These are phyloP conservation scores for Chytridiales sp. DNA, from an alignment of 371 early-diverging fungal genomes.

Conservation along the genomic window DNA sequence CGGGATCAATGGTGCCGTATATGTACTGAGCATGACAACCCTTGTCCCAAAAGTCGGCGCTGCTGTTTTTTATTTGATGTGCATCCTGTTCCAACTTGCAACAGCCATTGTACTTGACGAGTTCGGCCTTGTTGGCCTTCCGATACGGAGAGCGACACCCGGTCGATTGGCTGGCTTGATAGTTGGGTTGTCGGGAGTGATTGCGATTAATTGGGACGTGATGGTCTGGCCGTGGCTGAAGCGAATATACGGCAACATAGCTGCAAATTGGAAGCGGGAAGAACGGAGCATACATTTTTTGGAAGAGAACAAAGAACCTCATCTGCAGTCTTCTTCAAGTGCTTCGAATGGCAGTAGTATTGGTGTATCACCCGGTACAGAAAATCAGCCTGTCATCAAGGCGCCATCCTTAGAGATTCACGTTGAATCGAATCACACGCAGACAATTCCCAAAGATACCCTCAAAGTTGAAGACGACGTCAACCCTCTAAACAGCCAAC, in stretches of 20 bases:
- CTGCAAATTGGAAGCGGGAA: neutral
- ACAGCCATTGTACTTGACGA: neutral
- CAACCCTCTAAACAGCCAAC: too few species aligned
- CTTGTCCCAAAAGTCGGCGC: neutral
- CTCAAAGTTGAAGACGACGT: too few species aligned
- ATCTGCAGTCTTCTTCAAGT: conserved; percentile 7
- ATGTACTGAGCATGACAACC: neutral
- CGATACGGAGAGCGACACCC: neutral
- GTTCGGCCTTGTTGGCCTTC: neutral
- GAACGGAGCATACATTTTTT: neutral
- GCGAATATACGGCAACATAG: neutral
- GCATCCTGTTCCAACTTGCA: neutral
- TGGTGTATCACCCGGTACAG: too few species aligned
- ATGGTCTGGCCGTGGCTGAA: neutral
- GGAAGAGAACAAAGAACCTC: neutral
- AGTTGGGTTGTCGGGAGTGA: neutral
- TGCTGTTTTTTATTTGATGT: neutral
- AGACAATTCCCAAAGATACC: too few species aligned
- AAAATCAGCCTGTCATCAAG: too few species aligned
- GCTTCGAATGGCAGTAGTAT: too few species aligned
- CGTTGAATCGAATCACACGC: too few species aligned
- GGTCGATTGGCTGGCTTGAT: neutral
- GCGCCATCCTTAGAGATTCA: too few species aligned
- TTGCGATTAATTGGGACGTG: neutral
- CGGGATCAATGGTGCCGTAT: neutral